Base-by-base conservation (phyloP, 805 yeast genomes). In the Kregervanrija delftensis region DNA sequence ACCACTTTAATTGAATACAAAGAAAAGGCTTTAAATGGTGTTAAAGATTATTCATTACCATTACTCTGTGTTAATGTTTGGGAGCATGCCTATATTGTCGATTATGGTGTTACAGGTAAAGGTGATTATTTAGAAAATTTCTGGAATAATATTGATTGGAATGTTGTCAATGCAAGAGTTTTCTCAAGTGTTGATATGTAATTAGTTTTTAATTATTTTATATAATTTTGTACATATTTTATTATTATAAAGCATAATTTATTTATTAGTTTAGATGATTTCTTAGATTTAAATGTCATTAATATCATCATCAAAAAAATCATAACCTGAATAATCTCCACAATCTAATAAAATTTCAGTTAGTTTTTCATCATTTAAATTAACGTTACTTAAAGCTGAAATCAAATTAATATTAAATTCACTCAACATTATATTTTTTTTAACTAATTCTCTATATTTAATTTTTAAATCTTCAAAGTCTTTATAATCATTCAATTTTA, bases 111-210 rank as follows among this genome's bases (percentile, higher is more conserved):
- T 42, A 69, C 64, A 42, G 93, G 93, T 32, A 83, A 81, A 65
- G 73, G 78, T 33, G 77, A 79, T 49, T 93, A 85, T 64, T 73
- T 93, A 53, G 79, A 77, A 51, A 82, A 80, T 46, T 77, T 84
- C 61, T 83, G 95, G 82, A 74, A 81, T 40, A 74, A 86, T 52
- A 76, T 90, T 51, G 79, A 91, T 65, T 93, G 99, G 99, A 76
- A 81, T 44, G 86, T 83, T 42, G 70, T 85, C 38, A 83, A 80
- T 42, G 46, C 51, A 28, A 60, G 70, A 54, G 47, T 64, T n/a
- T 65, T 63, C 49, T 44, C 53, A 31, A 42, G 41, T 40, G 41
- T 49, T 39, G 52, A 45, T 33, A 42, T 41, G 47, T 49, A 35
- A 41, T n/a, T 13, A 13, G 32, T 16, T 36, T 39, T 32, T 13